Evolutionary conservation across 2,329 filamentous ascomycete species (phyloP), one percentile per base, ranked within the genome.

Genomic region (Chrysoporthe cubensis): DNA sequence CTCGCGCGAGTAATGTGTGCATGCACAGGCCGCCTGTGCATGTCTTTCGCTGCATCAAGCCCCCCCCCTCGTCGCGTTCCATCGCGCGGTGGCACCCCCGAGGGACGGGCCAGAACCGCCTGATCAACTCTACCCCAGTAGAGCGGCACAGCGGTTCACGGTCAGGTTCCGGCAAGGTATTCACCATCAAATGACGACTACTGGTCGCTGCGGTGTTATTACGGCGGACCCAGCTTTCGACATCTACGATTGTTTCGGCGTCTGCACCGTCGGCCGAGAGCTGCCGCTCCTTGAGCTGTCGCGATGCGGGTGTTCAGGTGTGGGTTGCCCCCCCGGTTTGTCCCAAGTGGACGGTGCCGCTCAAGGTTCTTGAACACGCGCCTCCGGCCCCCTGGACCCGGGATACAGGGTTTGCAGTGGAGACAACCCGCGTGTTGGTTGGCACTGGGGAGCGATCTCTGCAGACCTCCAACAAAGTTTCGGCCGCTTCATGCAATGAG

Each of bases 291-390:
- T 32, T 4, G 4, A 21, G 26, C 14, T 54, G 9, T 52, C 9
- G n/a, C 48, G 26, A n/a, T 50, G 48, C 48, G 21, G 48, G 14
- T 32, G 48, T 13, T 26, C 50, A 52, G 26, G 16, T 48, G 44
- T 48, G 44, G 48, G 18, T 40, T n/a, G 32, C 16, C 9, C 14
- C 46, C 32, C 46, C 46, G 26, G 26, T 18, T 54, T n/a, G 61
- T 32, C 61, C 61, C 48, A 63, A 44, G 61, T 32, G 48, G n/a
- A 42, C n/a, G 61, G 48, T 43, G 37, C 48, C 48, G 37, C 44
- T 40, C 60, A 62, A 62, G 48, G 50, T 64, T 64, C 62, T 56
- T 56, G 50, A 56, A 18, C 62, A 56, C 52, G 18, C 54, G 34
- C 14, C 52, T 64, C 34, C 37, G 62, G 50, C 9, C n/a, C 62